phyloP scores from a whole-genome alignment of 2,329 filamentous ascomycete genomes.

The Pseudogymnoascus sp. region DNA sequence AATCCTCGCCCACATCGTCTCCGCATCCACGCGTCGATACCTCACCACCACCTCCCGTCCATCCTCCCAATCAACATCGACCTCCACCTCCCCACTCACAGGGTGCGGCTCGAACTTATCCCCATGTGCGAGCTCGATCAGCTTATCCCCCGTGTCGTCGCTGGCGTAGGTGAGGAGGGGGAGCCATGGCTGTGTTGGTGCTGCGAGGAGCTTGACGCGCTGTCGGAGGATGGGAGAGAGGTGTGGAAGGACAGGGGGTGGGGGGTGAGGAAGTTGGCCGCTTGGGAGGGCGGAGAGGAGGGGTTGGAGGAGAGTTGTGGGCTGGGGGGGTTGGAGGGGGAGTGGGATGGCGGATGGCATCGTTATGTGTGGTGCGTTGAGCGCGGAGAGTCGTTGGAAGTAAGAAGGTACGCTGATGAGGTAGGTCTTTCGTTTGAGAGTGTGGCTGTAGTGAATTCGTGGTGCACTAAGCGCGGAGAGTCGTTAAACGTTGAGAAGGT shows the following conservation, averaged over 20 bases:
- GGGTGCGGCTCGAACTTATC: slow-evolving; percentile 70
- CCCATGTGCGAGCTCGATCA: slow-evolving; percentile 52
- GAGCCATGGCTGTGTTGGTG: slow-evolving; percentile 58
- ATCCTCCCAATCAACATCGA: slow-evolving; percentile 60
- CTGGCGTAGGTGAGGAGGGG: slow-evolving; percentile 57
- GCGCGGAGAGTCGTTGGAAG: not conserved
- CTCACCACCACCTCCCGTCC: slow-evolving; percentile 50
- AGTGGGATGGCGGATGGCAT: not conserved
- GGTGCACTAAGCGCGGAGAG: not conserved
- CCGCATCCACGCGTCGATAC: slow-evolving; percentile 62
- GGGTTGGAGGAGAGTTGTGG: not conserved
- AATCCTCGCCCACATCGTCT: slow-evolving; percentile 64
- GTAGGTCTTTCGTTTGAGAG: not conserved
- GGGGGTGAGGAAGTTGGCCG: slow-evolving; percentile 36
- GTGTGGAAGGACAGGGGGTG: slow-evolving; percentile 47
- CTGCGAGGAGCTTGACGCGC: slow-evolving; percentile 55
- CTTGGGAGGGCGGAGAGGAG: not conserved
- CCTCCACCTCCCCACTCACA: slow-evolving; percentile 68
- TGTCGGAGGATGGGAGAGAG: slow-evolving; percentile 59
- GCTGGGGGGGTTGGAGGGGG: not conserved
- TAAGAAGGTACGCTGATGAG: not conserved
- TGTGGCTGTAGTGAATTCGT: not conserved
- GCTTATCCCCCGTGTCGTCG: slow-evolving; percentile 41
- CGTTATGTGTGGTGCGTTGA: not conserved
- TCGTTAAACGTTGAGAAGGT: not conserved